phyloP scores from a whole-genome alignment of 805 yeast species.

The Wickerhamomyces strasburgensis region DNA sequence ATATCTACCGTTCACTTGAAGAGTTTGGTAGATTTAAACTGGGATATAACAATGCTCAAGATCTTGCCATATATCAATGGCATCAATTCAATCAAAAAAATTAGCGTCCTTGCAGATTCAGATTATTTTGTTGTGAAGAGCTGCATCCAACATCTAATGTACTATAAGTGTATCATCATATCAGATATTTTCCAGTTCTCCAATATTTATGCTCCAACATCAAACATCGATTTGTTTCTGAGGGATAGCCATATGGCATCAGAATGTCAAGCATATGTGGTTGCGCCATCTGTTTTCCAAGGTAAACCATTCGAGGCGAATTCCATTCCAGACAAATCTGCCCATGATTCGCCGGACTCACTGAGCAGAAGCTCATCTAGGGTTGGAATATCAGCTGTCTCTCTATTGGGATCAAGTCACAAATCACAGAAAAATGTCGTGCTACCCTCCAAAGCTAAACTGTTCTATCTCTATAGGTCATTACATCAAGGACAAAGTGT shows the following conservation, averaged over 20 bases:
- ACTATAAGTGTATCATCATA: constrained; percentile 79
- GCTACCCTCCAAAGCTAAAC: constrained; percentile 57
- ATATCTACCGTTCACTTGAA: constrained; percentile 76
- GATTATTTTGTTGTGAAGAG: constrained; percentile 74
- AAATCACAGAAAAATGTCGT: constrained; percentile 13
- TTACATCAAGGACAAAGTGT: constrained; percentile 74
- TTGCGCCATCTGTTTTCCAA: constrained; percentile 35
- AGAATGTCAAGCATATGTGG: constrained; percentile 83
- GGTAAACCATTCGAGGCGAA: constrained; percentile 29
- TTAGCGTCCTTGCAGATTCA: constrained; percentile 75
- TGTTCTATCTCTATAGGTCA: constrained; percentile 72
- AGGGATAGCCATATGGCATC: constrained; percentile 60
- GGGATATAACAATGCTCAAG: constrained; percentile 96
- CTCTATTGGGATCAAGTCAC: constrained; percentile 10
- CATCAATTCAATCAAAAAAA: constrained; percentile 70
- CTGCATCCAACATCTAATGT: constrained; percentile 87
- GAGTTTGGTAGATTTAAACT: constrained; percentile 75
- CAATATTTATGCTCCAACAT: constrained; percentile 86
- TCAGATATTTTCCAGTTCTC: constrained; percentile 86
- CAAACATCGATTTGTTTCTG: constrained; percentile 64
- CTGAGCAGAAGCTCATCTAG: constrained; percentile 1
- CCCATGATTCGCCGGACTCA: neutral
- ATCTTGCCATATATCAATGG: constrained; percentile 87
- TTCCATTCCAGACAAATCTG: constrained; percentile 1
- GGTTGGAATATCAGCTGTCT: constrained; percentile 9